Evolutionary conservation across 176 grass and related monocot genomes (phyloP).

Genomic region (Oryza glumipatula): DNA sequence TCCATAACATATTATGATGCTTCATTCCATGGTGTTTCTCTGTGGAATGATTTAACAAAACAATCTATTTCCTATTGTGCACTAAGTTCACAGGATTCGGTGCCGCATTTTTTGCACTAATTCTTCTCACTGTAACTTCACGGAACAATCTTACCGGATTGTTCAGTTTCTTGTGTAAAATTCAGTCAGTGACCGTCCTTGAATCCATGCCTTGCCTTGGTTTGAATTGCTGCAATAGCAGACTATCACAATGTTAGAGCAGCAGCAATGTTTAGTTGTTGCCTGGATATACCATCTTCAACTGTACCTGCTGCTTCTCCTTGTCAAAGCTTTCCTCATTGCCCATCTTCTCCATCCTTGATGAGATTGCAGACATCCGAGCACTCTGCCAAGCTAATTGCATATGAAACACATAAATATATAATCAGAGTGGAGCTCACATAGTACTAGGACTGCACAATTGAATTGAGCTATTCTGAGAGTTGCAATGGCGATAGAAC

Average conservation of each 20-base stretch:
- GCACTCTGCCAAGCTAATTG: slow-evolving; percentile 57
- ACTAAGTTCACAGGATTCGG: background rate
- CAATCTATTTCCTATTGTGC: background rate
- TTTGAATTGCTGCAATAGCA: background rate
- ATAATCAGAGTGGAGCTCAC: background rate
- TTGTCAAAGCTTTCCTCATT: slow-evolving; percentile 27
- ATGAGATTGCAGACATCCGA: slow-evolving; percentile 77
- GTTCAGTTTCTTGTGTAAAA: background rate
- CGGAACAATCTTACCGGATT: background rate
- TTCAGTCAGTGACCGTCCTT: background rate
- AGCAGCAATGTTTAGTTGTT: background rate
- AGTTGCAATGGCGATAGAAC: background rate
- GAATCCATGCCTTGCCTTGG: background rate
- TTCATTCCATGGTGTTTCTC: slow-evolving; percentile 1
- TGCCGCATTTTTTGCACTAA: background rate
- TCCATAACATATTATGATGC: background rate
- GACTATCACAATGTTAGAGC: background rate
- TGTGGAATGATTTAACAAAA: background rate
- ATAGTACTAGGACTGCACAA: too few species aligned
- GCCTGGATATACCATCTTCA: background rate
- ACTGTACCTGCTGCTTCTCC: background rate
- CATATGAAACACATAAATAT: background rate
- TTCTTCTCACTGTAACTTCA: background rate
- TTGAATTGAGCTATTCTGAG: background rate
- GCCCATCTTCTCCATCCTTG: slow-evolving; percentile 77